Evolutionary conservation across 2,329 filamentous ascomycete genomes (phyloP), one percentile per base, ranked within the genome.

Genomic region (Dactylellina cionopaga): DNA sequence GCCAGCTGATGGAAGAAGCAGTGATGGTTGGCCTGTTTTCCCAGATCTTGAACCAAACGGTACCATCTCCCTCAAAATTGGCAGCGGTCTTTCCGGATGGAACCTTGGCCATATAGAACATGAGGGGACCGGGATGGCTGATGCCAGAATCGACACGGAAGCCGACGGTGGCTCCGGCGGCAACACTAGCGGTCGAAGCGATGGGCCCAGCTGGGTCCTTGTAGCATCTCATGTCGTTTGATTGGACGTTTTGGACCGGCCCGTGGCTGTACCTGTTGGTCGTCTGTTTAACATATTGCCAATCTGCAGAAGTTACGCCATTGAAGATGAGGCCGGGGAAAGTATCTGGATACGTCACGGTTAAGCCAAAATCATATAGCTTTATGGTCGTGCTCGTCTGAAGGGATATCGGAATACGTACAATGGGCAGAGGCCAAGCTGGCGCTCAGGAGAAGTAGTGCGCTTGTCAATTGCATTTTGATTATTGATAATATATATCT

Each of bases 261-360:
- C 79, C 81, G 79, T 83, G 82, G 39, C 58, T 75, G 55, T 73
- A 73, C 5, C 55, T 39, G 64, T 76, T 76, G 17, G 79, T 81
- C 76, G 82, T 82, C 65, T 75, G 78, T 73, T 84, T 83, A 75
- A 85, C 82, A 79, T 85, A 85, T 44, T 80, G 79, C 77, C 81
- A 83, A 60, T 82, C 80, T 46, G 81, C 82, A 59, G 80, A 77
- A 56, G 78, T 79, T 68, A 78, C 76, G 75, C 81, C 83, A 76
- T 84, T 83, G 77, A 83, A 80, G 52, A 81, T 79, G 47, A 81
- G 77, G 58, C 79, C 79, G 74, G 79, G 80, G 74, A 82, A 79
- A 74, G 74, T 75, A 54, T 77, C 76, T 77, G 39, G n/a, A n/a
- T n/a, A n/a, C n/a, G n/a, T n/a, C n/a, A n/a, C n/a, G n/a, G n/a